phyloP scores from a whole-genome alignment of 106 monocot genomes.

The Triglochin maritima region DNA sequence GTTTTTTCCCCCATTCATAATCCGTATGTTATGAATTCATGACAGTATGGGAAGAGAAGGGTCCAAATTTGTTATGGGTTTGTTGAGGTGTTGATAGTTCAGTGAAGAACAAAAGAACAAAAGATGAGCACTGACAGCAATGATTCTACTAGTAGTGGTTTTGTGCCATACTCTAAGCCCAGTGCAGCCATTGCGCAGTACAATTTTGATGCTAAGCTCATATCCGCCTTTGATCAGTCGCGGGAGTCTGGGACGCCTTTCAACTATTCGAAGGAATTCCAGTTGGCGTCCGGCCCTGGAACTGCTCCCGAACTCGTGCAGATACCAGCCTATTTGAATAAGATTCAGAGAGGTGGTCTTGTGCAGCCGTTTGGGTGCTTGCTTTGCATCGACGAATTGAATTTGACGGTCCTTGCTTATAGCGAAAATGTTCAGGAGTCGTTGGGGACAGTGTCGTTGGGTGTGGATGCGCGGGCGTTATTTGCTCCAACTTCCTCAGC shows the following conservation, averaged over 20 bases:
- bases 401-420: constrained; percentile 64
- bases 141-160: too few species aligned
- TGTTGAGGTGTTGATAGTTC: too few species aligned
- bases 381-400: constrained; percentile 51
- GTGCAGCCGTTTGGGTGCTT: constrained; percentile 90
- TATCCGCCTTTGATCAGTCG: constrained; percentile 81
- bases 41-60: too few species aligned
- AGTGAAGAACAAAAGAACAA: too few species aligned
- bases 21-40: too few species aligned
- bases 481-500: constrained; percentile 46
- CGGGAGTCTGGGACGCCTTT: constrained; percentile 48
- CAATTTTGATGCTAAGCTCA: constrained; percentile 74
- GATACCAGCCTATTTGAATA: constrained; percentile 80
- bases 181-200: constrained; percentile 83
- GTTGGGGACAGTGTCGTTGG: constrained; percentile 44
- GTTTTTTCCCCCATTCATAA: too few species aligned
- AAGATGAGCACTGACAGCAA: too few species aligned
- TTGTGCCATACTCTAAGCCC: not conserved
- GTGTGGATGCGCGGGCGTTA: constrained; percentile 58
- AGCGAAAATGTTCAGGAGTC: constrained; percentile 64
- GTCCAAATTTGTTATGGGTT: too few species aligned
- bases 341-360: constrained; percentile 83
- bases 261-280: constrained; percentile 44
- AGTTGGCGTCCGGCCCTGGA: constrained; percentile 13
- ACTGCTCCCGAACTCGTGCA: constrained; percentile 19